Evolutionary conservation across 2,329 filamentous ascomycete genomes (phyloP), one percentile per base, ranked within the genome.

Genomic region (Aspergillus unguis): DNA sequence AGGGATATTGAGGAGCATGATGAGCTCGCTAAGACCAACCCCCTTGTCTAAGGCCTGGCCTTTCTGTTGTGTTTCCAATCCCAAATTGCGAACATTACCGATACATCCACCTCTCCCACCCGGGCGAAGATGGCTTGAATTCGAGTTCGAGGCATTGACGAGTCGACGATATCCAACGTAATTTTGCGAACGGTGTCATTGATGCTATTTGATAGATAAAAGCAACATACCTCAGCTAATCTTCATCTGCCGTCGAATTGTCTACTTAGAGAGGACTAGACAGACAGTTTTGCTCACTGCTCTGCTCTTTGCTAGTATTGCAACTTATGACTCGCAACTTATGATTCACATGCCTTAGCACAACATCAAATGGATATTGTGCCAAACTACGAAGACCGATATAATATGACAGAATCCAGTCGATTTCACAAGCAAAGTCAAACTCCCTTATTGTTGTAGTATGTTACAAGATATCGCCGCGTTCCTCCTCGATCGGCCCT

Each of bases 1-100:
- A 83, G 79, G 32, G 89, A 96, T 70, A 96, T 97, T 67, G 90
- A 95, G 28, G 89, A 92, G 80, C 92, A 96, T 71, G 92, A 97
- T 74, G 74, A 77, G 55, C 70, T 86, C 53, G 88, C 90, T 17
- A 76, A 76, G 57, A 72, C 77, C 62, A 64, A 68, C 54, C 67
- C 70, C 46, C 58, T 70, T 27, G 43, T 63, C 44, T 71, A 58
- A 67, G 44, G 33, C 23, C 7, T 17, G 36, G 28, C 17, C 17
- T 17, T 17, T 17, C 17, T 17, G 17, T 17, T 17, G 17, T 17
- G 17, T 17, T 17, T 17, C 17, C 17, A 17, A 17, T 17, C 17
- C 17, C 17, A 17, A 17, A 17, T 17, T 17, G 17, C 17, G 17
- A 17, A 17, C 17, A 17, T 17, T 17, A 17, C 17, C 17, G 17